Evolutionary conservation across 2,329 filamentous ascomycete species (phyloP).

Genomic region (Curvularia hawaiiensis): DNA sequence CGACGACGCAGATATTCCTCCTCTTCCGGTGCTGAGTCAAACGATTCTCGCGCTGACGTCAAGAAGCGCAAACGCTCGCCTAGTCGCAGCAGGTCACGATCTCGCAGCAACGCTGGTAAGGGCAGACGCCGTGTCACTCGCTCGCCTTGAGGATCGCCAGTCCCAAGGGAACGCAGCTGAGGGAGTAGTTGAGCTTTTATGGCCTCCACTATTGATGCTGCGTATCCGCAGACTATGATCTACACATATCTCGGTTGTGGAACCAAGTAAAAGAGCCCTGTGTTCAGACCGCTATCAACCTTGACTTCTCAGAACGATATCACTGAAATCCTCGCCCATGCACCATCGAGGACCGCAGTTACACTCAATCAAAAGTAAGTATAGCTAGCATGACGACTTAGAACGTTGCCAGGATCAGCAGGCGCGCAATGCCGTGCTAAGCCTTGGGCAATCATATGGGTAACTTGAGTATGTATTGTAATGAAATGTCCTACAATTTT

Average conservation of each 20-base stretch:
- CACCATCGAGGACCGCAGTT: not conserved
- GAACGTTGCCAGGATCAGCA: not conserved
- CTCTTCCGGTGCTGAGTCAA: slow-evolving; percentile 45
- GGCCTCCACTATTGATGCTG: not conserved
- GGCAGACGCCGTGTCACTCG: slow-evolving; percentile 27
- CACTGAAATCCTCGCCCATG: not conserved
- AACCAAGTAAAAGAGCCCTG: not conserved
- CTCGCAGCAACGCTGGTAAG: slow-evolving; percentile 26
- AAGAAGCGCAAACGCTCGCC: slow-evolving; percentile 52
- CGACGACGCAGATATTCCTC: slow-evolving; percentile 51
- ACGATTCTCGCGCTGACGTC: slow-evolving; percentile 56
- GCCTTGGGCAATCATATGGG: not conserved
- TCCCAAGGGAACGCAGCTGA: slow-evolving; percentile 13
- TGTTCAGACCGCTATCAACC: not conserved
- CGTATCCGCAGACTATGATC: not conserved
- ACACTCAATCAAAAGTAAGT: not conserved
- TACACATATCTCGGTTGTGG: not conserved
- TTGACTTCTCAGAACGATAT: not conserved
- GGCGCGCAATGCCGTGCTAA: not conserved
- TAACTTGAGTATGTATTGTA: not conserved
- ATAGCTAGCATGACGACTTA: slow-evolving; percentile 2
- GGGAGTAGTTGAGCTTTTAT: slow-evolving; percentile 15
- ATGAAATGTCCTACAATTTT: not conserved
- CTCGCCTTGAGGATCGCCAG: slow-evolving; percentile 27
- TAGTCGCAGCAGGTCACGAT: slow-evolving; percentile 47